Base-by-base conservation (phyloP, 2,329 filamentous ascomycete species). In the Aspergillus fumigatiaffinis region DNA sequence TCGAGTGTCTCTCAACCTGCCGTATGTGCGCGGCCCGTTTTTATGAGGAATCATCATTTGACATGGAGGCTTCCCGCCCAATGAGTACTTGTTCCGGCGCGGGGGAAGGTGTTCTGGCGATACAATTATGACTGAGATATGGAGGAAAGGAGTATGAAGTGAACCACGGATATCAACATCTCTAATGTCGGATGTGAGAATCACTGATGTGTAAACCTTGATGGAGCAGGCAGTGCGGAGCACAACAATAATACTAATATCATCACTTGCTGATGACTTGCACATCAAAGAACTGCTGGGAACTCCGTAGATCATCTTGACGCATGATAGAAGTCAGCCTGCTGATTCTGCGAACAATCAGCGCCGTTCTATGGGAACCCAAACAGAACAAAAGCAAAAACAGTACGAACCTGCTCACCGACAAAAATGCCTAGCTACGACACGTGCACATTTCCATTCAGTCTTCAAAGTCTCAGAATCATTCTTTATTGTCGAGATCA, bases 401-500 rank as follows among this genome's bases (percentile, higher is more conserved):
- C 14, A 35, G 32, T 17, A 3, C 32, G 5, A 3, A 38, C 14
- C 32, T n/a, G 32, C 14, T 38, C 14, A 38, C 32, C 6, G 14
- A 7, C 5, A 38, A 35, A 35, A 38, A 38, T 17, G 5, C 8
- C 32, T 38, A 38, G 14, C 32, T 38, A 38, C 32, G 32, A 17
- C 32, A 38, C 5, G 32, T 47, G 44, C 9, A 47, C 10, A 14
- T 14, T 25, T 23, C 41, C 44, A 2, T 23, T 25, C 9, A 23
- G 5, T 14, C 10, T 25, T 26, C 21, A 17, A 47, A 14, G 23
- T 7, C 44, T 47, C 6, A 17, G 21, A 21, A 17, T 47, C 21
- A 21, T 47, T 26, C 21, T 47, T 10, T 47, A 21, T 25, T 47
- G 44, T 25, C 4, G 10, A 58, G 58, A 58, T 61, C 54, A 60